These are phyloP conservation scores for Kwoniella sp. DNA, from an alignment of 768 basidiomycete genomes.

Conservation along the genomic window DNA sequence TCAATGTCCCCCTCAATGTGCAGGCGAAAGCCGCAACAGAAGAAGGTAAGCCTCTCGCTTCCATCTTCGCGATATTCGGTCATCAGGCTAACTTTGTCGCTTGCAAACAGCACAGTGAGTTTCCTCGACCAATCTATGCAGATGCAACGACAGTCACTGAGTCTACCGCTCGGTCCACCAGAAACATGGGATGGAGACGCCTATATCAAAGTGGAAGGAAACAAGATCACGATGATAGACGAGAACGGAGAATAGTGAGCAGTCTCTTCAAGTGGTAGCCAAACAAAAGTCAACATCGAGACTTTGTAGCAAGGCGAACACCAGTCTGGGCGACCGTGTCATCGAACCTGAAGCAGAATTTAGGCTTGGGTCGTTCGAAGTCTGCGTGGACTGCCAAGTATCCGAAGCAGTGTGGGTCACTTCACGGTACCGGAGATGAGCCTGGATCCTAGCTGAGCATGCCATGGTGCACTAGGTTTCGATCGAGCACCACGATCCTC, in stretches of 20 bases:
- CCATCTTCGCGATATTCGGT: background rate
- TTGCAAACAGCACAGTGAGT: constrained; percentile 32
- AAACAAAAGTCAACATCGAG: background rate
- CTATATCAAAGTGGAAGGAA: constrained; percentile 36
- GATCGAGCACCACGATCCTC: constrained; percentile 24
- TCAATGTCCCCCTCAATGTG: background rate
- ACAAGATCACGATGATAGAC: constrained; percentile 35
- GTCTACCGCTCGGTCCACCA: constrained; percentile 5
- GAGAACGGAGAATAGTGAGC: constrained; percentile 44
- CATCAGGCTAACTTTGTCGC: background rate
- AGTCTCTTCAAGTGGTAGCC: background rate
- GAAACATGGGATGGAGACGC: constrained; percentile 51
- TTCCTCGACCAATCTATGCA: background rate
- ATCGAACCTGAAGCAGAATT: constrained; percentile 29
- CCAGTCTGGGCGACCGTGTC: constrained; percentile 13
- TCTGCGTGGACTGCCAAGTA: constrained; percentile 26
- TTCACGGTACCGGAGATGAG: no score
- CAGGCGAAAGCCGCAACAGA: constrained; percentile 42
- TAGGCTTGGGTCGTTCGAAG: constrained; percentile 35
- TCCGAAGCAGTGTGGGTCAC: constrained; percentile 25
- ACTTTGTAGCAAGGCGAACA: constrained; percentile 20
- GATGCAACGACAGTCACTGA: background rate
- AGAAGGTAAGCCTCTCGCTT: constrained; percentile 38
- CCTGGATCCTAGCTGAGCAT: no score
- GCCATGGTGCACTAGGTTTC: constrained; percentile 19